phyloP scores from a whole-genome alignment of 129 eudicot species.

The Scalesia atractyloides region DNA sequence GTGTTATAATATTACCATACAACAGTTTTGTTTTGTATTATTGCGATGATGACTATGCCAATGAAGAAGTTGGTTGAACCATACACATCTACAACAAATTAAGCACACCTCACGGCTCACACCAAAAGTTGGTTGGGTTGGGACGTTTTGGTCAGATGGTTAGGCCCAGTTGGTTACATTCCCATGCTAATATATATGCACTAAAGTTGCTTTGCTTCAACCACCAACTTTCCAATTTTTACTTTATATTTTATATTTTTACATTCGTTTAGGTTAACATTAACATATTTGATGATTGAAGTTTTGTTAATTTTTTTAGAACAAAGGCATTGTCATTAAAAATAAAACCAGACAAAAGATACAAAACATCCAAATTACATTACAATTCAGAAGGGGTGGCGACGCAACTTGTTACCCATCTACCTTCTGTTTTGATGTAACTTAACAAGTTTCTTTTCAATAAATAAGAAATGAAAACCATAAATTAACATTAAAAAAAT shows the following conservation, averaged over 20 bases:
- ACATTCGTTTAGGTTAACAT: not conserved
- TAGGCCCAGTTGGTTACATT: slow-evolving; percentile 32
- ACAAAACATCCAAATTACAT: no score
- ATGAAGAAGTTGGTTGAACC: slow-evolving; percentile 37
- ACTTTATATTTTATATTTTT: not conserved
- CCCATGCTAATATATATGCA: slow-evolving; percentile 36
- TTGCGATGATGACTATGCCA: not conserved
- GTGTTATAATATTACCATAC: not conserved
- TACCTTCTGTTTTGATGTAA: no score
- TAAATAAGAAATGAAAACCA: no score
- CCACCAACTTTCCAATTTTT: not conserved
- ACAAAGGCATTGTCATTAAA: no score
- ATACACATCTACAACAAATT: slow-evolving; percentile 27
- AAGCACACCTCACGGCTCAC: slow-evolving; percentile 27
- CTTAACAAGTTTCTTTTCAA: no score
- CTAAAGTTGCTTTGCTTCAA: slow-evolving; percentile 37
- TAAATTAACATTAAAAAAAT: no score
- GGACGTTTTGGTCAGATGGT: slow-evolving; percentile 26
- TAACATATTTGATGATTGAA: not conserved
- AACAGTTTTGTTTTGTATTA: not conserved
- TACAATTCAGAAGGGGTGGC: no score
- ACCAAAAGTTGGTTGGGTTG: slow-evolving; percentile 29
- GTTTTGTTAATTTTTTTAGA: no score
- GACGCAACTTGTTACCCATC: no score
- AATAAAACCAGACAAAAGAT: no score